Conservation (phyloP, 225 moss, liverwort and hornwort genomes). For the Polytrichum formosum region DNA sequence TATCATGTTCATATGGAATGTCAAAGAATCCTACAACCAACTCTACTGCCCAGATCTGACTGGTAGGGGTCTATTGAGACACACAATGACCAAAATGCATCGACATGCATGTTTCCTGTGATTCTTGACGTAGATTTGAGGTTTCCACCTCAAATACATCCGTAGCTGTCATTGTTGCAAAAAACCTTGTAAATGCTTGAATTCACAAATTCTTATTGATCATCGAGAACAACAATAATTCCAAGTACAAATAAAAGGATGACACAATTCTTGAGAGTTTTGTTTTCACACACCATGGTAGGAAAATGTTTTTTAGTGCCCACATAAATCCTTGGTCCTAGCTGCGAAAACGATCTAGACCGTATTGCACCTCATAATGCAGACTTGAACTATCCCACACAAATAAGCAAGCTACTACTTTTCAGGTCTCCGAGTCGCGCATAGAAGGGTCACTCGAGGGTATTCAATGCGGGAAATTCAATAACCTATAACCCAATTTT, state of each 20-base stretch:
- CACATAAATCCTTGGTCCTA: not conserved
- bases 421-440: no score
- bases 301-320: not conserved
- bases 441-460: no score
- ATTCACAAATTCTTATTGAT: no score
- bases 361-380: no score
- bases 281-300: not conserved
- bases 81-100: not conserved
- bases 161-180: not conserved
- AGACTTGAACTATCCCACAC: no score
- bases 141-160: not conserved
- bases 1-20: not conserved
- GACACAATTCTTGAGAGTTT: not conserved
- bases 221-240: no score
- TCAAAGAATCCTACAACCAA: not conserved
- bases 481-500: not conserved
- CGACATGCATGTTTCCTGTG: not conserved
- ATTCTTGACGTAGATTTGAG: not conserved
- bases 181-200: no score
- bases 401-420: no score
- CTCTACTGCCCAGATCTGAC: not conserved
- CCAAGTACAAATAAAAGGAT: no score
- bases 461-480: no score
- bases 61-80: not conserved
- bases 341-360: not conserved